Evolutionary conservation across 2,329 filamentous ascomycete species (phyloP).

Genomic region (Fusarium mexicanum): DNA sequence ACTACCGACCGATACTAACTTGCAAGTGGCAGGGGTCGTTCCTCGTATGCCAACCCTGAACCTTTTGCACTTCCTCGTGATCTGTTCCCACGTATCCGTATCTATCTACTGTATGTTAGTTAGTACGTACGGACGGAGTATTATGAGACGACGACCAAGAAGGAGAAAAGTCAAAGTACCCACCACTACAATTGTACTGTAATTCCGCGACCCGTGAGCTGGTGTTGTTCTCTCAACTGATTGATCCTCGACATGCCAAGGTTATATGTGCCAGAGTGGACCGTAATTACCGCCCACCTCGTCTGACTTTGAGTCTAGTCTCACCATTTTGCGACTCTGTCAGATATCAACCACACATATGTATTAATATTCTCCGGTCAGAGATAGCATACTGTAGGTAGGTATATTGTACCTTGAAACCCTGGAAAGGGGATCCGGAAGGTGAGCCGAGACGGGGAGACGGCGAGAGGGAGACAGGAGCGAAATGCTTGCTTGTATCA

Average conservation of each 20-base stretch:
- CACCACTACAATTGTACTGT: not conserved
- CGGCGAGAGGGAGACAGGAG: not conserved
- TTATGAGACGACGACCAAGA: not conserved
- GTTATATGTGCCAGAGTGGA: not conserved
- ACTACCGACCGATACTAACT: conserved; percentile 13
- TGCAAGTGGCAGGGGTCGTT: not conserved
- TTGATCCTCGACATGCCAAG: conserved; percentile 5
- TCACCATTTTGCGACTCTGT: not conserved
- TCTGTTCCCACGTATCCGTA: not conserved
- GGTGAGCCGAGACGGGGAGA: not conserved
- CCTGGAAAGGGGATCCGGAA: not conserved
- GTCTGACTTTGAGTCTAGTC: not conserved
- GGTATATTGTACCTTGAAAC: not conserved
- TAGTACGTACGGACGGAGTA: not conserved
- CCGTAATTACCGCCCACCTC: not conserved
- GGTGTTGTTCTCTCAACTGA: not conserved
- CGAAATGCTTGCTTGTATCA: conserved; percentile 8
- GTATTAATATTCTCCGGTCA: not conserved
- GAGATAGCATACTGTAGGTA: not conserved
- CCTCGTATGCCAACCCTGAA: conserved; percentile 7
- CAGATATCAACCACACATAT: conserved; percentile 17
- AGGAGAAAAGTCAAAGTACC: not conserved
- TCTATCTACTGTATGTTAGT: no score
- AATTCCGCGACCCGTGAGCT: not conserved
- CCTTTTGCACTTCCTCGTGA: conserved; percentile 13